phyloP scores from a whole-genome alignment of 2,329 filamentous ascomycete species.

The Talaromyces amestolkiae region DNA sequence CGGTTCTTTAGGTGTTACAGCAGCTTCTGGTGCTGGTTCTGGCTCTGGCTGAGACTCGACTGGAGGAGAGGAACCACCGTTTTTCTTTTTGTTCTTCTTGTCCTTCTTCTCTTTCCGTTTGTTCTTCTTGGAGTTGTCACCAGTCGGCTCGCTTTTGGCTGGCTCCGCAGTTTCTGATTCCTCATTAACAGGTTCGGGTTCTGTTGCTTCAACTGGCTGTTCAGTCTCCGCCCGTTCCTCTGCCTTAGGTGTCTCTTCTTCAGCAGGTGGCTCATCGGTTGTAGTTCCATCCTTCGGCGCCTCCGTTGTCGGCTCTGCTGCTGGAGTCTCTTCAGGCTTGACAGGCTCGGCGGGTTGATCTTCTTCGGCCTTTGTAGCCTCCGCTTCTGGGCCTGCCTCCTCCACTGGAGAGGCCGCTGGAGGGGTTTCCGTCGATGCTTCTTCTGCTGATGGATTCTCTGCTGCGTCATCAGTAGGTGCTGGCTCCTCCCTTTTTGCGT shows the following conservation, averaged over 20 bases:
- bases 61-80: neutral
- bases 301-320: constrained; percentile 17
- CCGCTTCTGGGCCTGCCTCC: constrained; percentile 18
- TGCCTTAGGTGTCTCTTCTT: constrained; percentile 3
- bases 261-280: constrained; percentile 20
- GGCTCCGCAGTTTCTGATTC: neutral
- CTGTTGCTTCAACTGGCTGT: neutral
- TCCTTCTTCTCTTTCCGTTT: constrained; percentile 14
- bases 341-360: constrained; percentile 21
- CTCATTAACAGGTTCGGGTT: neutral
- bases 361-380: constrained; percentile 14
- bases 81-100: constrained; percentile 7
- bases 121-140: neutral
- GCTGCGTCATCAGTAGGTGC: neutral
- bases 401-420: constrained; percentile 19
- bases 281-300: constrained; percentile 14
- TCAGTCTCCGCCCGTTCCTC: constrained; percentile 2
- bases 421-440: neutral
- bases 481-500: neutral
- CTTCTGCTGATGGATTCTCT: neutral
- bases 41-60: constrained; percentile 11
- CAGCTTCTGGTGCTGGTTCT: constrained; percentile 15
- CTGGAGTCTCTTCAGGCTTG: constrained; percentile 20
- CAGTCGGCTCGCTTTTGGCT: neutral
- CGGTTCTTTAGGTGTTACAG: constrained; percentile 23